Evolutionary conservation across 495 filamentous ascomycete species (phyloP).

Genomic region (Talaromyces thailandensis): DNA sequence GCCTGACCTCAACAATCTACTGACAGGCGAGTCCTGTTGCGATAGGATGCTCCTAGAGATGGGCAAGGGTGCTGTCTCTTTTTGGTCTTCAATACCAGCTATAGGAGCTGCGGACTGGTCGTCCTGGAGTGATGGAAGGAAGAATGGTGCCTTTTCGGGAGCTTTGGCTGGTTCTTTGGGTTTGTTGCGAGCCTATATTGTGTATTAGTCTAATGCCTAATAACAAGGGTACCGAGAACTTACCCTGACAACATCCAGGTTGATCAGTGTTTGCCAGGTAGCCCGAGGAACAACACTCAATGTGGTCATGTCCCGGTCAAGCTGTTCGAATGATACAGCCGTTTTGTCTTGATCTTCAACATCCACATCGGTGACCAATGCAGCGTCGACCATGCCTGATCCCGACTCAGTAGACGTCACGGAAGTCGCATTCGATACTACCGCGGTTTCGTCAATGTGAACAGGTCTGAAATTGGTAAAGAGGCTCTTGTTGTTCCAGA

Average conservation of each 20-base stretch:
- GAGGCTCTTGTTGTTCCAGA: slow-evolving; percentile 89
- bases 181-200: slow-evolving; percentile 69
- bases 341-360: slow-evolving; percentile 38
- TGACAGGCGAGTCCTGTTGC: slow-evolving; percentile 36
- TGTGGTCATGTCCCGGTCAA: slow-evolving; percentile 72
- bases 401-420: slow-evolving; percentile 73
- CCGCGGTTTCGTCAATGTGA: slow-evolving; percentile 66
- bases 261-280: slow-evolving; percentile 86
- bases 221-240: slow-evolving; percentile 16
- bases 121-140: slow-evolving; percentile 63
- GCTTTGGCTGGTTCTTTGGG: slow-evolving; percentile 84
- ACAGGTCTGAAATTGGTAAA: slow-evolving; percentile 82
- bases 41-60: background rate
- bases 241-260: slow-evolving; percentile 80
- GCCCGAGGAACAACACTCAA: slow-evolving; percentile 81
- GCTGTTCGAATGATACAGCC: slow-evolving; percentile 55
- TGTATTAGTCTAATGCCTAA: background rate
- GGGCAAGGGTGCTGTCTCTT: background rate
- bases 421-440: slow-evolving; percentile 56
- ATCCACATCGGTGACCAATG: slow-evolving; percentile 49
- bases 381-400: slow-evolving; percentile 57
- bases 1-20: slow-evolving; percentile 39
- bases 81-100: slow-evolving; percentile 8
- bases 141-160: slow-evolving; percentile 94
- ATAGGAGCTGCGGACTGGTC: slow-evolving; percentile 18